Evolutionary conservation across 306 rosid genomes (phyloP), one percentile per base, ranked within the genome.

Genomic region (Vigna nakashimae): DNA sequence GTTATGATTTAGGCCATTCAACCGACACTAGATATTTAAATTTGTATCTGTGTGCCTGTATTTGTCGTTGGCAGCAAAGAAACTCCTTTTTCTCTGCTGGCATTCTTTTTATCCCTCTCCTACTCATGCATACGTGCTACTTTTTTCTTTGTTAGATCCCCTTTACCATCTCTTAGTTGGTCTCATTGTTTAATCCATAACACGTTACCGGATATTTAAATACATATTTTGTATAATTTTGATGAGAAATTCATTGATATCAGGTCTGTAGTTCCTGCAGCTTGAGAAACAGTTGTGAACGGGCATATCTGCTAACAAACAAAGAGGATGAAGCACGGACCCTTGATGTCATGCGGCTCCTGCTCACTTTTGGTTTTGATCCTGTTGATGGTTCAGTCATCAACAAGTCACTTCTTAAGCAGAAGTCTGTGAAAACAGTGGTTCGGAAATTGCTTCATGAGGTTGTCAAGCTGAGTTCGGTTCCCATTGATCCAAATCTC

Each of bases 231-330:
- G 73, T 73, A 24, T 69, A 55, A 75, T 55, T 42, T 70, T 79
- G 84, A 86, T 59, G 62, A 64, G 43, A 79, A 46, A 38, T 80
- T 65, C 74, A 43, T 84, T 88, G 72, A 66, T 88, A 74, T 77
- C 92, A 95, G 98, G 98, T 95, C 77, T 95, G 98, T 83, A 95
- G 98, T 91, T 92, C 98, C 87, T 95, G 98, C 92, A 91, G 89
- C 87, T 89, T 95, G 91, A 92, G 98, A 82, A 92, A 84, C 87
- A 82, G 92, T 50, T 95, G 98, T 75, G 97, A 89, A 70, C 87
- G 89, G 80, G 98, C 90, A 2, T 95, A 89, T 79, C 80, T 95
- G 78, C 65, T 95, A 64, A 89, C 97, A 8, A 89, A 90, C 82
- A 95, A 91, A 89, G 98, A 95, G 85, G 97, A 92, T 0, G 98